Percentiles rank a stretch among this genome's conserved stretches.
These are phyloP conservation scores for Cercospora zeina DNA, from an alignment of 2,329 filamentous ascomycete genomes.

Conservation along the genomic window DNA sequence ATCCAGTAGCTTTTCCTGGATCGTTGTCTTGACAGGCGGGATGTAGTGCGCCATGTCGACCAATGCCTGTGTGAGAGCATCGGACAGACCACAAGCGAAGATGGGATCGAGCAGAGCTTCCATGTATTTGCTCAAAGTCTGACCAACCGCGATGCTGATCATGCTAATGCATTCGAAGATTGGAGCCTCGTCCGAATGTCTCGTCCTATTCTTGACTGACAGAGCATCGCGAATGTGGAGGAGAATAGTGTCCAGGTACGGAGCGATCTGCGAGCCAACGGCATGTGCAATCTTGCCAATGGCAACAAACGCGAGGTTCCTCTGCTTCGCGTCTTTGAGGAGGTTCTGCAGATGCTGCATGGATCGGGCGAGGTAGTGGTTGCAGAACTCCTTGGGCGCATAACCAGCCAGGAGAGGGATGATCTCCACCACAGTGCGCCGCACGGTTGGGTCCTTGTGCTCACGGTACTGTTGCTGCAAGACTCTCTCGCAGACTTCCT, in stretches of 20 bases:
- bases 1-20: slow-evolving; percentile 90
- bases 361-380: slow-evolving; percentile 86
- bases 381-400: slow-evolving; percentile 84
- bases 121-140: slow-evolving; percentile 98
- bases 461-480: slow-evolving; percentile 76
- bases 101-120: slow-evolving; percentile 92
- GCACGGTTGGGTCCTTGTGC: slow-evolving; percentile 81
- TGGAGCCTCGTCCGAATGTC: slow-evolving; percentile 64
- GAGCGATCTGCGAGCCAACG: slow-evolving; percentile 90
- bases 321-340: slow-evolving; percentile 90
- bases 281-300: slow-evolving; percentile 96
- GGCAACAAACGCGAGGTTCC: slow-evolving; percentile 90
- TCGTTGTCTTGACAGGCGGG: slow-evolving; percentile 85
- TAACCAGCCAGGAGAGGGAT: slow-evolving; percentile 94
- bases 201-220: slow-evolving; percentile 71
- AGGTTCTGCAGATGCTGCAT: slow-evolving; percentile 95
- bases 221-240: slow-evolving; percentile 91
- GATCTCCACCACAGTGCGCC: slow-evolving; percentile 83
- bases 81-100: slow-evolving; percentile 91
- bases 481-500: slow-evolving; percentile 88
- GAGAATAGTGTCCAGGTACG: slow-evolving; percentile 91
- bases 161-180: slow-evolving; percentile 98
- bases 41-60: slow-evolving; percentile 99
- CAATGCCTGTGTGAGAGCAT: slow-evolving; percentile 89
- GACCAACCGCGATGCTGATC: slow-evolving; percentile 89